Evolutionary conservation across 306 rosid species (phyloP), one percentile per base, ranked within the genome.

Genomic region (Dryas drummondii): DNA sequence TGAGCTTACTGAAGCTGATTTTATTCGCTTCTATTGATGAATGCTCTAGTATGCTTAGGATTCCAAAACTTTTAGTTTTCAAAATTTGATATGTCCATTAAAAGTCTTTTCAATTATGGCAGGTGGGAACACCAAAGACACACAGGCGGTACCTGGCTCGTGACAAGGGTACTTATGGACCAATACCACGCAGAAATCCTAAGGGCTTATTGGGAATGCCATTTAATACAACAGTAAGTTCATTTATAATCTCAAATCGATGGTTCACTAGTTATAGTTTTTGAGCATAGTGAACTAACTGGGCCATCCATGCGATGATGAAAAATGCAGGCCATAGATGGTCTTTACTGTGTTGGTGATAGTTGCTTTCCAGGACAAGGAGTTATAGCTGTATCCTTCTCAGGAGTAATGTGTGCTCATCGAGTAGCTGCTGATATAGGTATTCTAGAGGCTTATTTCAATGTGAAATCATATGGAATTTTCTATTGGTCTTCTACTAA

Each of bases 361-460:
- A 92, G 99, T 84, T 94, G 97, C 88, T 94, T 94, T 84, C 97
- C 99, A 0, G 97, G 99, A n/a, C 97, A 92, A 87, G 97, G 99
- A 68, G 99, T 94, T 76, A 94, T 92, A 61, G 97, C 99, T 16
- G 97, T 94, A 22, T 96, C 97, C 50, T 94, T 94, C 81, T 94
- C 97, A 0, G 99, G 99, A 78, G 90, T 94, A 45, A 94, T 94
- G 97, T 94, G 97, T 46, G 97, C 97, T 48, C 97, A 94, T 76
- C 93, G 99, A 41, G 97, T 94, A 9, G 97, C 98, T 77, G 97
- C 99, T 9, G 99, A 94, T 85, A 82, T 89, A 45, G 97, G 99
- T 92, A 80, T 80, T 85, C 54, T 69, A 47, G 57, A 44, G 64
- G 58, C 72, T 67, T 27, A 70, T 73, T 74, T 61, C 37, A 7